phyloP scores from a whole-genome alignment of 345 rosid species.

The Camelina sativa region DNA sequence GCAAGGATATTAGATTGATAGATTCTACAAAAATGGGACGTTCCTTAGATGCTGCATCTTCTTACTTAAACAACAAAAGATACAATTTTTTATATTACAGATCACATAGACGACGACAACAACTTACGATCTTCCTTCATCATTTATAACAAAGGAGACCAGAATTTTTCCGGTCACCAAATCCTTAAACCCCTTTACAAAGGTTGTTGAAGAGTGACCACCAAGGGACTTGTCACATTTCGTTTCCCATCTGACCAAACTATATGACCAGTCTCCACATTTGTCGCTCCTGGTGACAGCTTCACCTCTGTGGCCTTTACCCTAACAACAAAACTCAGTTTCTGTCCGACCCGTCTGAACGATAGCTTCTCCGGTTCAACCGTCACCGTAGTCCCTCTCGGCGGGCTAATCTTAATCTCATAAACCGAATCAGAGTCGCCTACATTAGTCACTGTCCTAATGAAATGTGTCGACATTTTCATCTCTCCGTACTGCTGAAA shows the following conservation, averaged over 20 bases:
- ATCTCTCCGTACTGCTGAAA: slow-evolving; percentile 73
- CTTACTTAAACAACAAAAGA: slow-evolving; percentile 34
- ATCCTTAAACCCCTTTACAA: slow-evolving; percentile 48
- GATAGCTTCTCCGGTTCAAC: slow-evolving; percentile 66
- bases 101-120: slow-evolving; percentile 23
- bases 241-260: slow-evolving; percentile 90
- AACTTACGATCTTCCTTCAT: slow-evolving; percentile 30
- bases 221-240: slow-evolving; percentile 74
- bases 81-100: slow-evolving; percentile 35
- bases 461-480: slow-evolving; percentile 71
- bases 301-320: slow-evolving; percentile 53
- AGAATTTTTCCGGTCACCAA: slow-evolving; percentile 24
- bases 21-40: not conserved
- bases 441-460: slow-evolving; percentile 81
- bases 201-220: slow-evolving; percentile 94
- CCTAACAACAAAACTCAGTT: slow-evolving; percentile 67
- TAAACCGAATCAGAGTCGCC: slow-evolving; percentile 65
- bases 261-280: slow-evolving; percentile 66
- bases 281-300: slow-evolving; percentile 62
- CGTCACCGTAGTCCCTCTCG: slow-evolving; percentile 58
- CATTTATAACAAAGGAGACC: slow-evolving; percentile 31
- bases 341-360: slow-evolving; percentile 74
- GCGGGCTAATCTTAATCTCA: slow-evolving; percentile 55
- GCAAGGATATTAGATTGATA: not conserved
- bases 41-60: slow-evolving; percentile 20